These are phyloP conservation scores for Starmerella floricola DNA, from an alignment of 805 yeast genomes.

Conservation along the genomic window DNA sequence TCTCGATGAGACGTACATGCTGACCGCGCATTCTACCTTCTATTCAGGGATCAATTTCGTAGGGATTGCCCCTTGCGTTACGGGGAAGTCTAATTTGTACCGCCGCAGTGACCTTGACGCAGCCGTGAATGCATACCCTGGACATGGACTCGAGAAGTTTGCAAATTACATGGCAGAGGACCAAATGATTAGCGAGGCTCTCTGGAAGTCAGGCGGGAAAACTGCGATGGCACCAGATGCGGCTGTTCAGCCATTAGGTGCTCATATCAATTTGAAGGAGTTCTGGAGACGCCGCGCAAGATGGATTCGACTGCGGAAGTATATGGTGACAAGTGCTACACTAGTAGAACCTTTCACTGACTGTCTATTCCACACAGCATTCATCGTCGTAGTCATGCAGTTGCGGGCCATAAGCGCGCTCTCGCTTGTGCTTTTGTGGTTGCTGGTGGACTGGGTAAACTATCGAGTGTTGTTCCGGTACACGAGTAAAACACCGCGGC, in stretches of 20 bases:
- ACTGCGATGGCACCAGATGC: conserved; percentile 71
- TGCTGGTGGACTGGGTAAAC: conserved; percentile 49
- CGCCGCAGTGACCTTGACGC: conserved; percentile 44
- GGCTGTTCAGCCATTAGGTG: conserved; percentile 58
- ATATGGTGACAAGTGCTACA: conserved; percentile 79
- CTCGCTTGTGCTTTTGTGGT: conserved; percentile 42
- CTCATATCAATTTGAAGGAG: conserved; percentile 34
- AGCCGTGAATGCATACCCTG: conserved; percentile 25
- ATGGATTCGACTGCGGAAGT: conserved; percentile 77
- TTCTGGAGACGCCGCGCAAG: conserved; percentile 60
- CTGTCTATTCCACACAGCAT: conserved; percentile 43
- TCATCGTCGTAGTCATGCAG: conserved; percentile 21
- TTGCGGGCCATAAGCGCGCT: conserved; percentile 29
- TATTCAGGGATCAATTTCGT: conserved; percentile 65
- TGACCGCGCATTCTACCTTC: conserved; percentile 76
- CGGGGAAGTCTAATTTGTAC: conserved; percentile 77
- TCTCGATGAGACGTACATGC: conserved; percentile 73
- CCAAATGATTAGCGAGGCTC: conserved; percentile 77
- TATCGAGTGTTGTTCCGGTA: conserved; percentile 26
- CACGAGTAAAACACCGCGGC: conserved; percentile 9
- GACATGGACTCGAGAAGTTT: conserved; percentile 50
- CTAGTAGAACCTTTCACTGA: conserved; percentile 80
- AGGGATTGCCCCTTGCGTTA: conserved; percentile 76
- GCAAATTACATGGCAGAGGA: conserved; percentile 82
- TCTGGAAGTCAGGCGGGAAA: conserved; percentile 65